Base-by-base conservation (phyloP, 371 early-diverging fungal species). In the Mortierella sp. region DNA sequence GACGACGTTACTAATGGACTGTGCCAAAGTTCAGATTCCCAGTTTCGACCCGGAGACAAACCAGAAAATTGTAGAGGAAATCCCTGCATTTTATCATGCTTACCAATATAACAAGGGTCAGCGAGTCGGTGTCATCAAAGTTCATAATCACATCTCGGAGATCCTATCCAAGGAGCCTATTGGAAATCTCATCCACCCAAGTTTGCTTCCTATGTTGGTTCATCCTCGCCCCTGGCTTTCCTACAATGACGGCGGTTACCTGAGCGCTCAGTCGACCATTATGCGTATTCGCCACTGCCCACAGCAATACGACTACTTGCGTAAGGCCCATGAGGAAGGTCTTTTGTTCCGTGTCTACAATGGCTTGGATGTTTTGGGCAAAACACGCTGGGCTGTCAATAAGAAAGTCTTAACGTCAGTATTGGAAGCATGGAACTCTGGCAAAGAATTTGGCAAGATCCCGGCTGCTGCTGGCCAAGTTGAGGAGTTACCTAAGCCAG, bases 151-250 rank as follows among this genome's bases (percentile, higher is more conserved):
- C 5, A 87, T 97, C 49, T 87, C 91, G 2, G 93, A 96, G 47
- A 75, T 95, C 65, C 85, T 97, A 22, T 84, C 91, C 26, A 83
- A 80, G 40, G 92, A 93, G 40, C 89, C 92, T 16, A 83, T 93
- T 28, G 85, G 87, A 18, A 89, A 92, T 37, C 88, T 90, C 5
- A 84, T 94, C 28, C 91, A 91, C 63, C 94, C 97, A 1, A 92
- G 95, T 49, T 83, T 93, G 32, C 86, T 99, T 39, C 99, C 99
- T 26, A 99, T 99, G 99, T 83, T 99, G 54, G 94, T 97, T 2
- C 92, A 92, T 40, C 99, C 99, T 58, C 90, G 92, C 0, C 97
- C 98, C 10, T 99, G 99, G 99, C 69, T 97, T n/a, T 90, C 93
- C 0, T 93, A 90, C 75, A 92, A 93, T 54, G 87, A 90, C 11